These are phyloP conservation scores for Syzygium aqueum DNA, from an alignment of 345 rosid genomes.

Conservation along the genomic window DNA sequence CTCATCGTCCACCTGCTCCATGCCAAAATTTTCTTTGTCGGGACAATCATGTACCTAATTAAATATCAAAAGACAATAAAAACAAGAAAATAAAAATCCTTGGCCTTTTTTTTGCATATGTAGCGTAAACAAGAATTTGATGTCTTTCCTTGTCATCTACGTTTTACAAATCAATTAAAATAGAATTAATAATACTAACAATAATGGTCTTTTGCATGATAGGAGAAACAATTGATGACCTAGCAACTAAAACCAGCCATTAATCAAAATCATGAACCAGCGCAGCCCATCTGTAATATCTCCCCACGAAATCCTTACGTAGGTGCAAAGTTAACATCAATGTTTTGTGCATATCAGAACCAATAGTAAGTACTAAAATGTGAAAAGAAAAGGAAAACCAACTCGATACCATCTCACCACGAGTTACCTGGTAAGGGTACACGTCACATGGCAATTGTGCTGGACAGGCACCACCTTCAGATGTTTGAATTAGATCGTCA, in stretches of 20 bases:
- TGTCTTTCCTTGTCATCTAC: background rate
- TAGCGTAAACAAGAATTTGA: background rate
- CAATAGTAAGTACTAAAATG: background rate
- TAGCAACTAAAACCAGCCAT: background rate
- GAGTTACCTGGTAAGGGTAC: conserved; percentile 17
- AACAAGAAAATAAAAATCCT: background rate
- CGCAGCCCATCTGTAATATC: background rate
- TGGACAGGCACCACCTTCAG: background rate
- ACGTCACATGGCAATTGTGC: background rate
- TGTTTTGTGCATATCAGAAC: background rate
- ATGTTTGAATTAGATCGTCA: conserved; percentile 10
- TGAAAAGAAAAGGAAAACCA: background rate
- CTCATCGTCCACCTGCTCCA: conserved; percentile 21
- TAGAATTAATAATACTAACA: background rate
- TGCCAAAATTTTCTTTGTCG: conserved; percentile 41
- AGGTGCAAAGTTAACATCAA: background rate
- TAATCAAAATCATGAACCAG: background rate
- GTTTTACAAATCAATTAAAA: background rate
- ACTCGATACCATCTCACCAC: background rate
- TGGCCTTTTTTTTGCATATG: background rate
- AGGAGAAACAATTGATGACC: background rate
- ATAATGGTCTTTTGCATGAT: background rate
- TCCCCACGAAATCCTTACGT: background rate
- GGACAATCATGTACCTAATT: conserved; percentile 42
- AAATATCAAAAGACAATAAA: background rate